A percentile compares a stretch with the other conserved stretches of the same genome.
Evolutionary conservation across 306 rosid genomes (phyloP).

Genomic region (Cicer yamashitae): DNA sequence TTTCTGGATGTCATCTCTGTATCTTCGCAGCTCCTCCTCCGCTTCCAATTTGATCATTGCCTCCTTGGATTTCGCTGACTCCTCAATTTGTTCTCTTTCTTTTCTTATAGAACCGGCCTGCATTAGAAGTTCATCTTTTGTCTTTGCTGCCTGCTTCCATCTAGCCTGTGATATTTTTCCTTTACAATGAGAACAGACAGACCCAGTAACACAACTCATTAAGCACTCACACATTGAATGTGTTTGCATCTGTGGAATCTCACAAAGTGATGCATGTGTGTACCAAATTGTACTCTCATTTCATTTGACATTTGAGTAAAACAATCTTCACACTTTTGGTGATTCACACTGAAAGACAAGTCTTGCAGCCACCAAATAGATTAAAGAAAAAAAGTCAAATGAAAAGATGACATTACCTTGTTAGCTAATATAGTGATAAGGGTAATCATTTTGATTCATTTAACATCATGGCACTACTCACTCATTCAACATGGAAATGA

Average conservation of each 20-base stretch:
- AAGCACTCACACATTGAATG: conserved; percentile 45
- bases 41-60: conserved; percentile 68
- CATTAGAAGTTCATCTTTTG: conserved; percentile 64
- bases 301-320: conserved; percentile 1
- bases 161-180: conserved; percentile 76
- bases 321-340: conserved; percentile 26
- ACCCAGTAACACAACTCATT: conserved; percentile 49
- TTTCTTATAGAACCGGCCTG: conserved; percentile 63
- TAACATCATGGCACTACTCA: conserved; percentile 4
- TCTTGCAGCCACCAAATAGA: conserved; percentile 10
- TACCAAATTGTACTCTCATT: conserved; percentile 1
- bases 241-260: conserved; percentile 46
- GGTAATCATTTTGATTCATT: conserved; percentile 32
- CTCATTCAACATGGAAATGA: conserved; percentile 35
- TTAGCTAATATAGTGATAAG: conserved; percentile 10
- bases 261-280: conserved; percentile 24
- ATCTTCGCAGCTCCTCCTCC: conserved; percentile 65
- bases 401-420: conserved; percentile 29
- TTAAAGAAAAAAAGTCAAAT: conserved; percentile 20
- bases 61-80: conserved; percentile 71
- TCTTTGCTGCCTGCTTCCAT: conserved; percentile 69
- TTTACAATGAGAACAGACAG: conserved; percentile 61
- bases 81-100: conserved; percentile 83
- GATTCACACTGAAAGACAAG: conserved; percentile 25
- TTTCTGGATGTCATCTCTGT: conserved; percentile 73